A percentile compares a stretch with the other conserved stretches of the same genome.
phyloP scores from a whole-genome alignment of 805 yeast species.

The Saccharomycopsis fibuligera region DNA sequence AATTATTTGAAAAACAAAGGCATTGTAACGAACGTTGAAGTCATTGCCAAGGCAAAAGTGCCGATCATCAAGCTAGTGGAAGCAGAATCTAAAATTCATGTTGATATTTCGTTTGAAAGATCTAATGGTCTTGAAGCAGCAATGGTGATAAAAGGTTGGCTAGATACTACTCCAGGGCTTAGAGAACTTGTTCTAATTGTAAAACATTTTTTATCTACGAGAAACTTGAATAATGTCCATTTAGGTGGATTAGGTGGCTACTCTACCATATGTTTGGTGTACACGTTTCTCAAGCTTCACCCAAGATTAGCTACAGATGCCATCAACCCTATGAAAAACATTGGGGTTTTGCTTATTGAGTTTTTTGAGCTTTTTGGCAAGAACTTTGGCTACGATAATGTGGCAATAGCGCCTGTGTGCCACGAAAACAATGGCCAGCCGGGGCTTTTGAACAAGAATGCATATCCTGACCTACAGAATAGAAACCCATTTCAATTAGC shows the following conservation, averaged over 20 bases:
- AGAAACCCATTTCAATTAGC: slow-evolving; percentile 59
- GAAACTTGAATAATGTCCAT: slow-evolving; percentile 79
- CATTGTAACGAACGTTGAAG: slow-evolving; percentile 70
- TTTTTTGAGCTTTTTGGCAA: slow-evolving; percentile 90
- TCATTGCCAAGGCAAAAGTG: slow-evolving; percentile 83
- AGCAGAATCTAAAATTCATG: slow-evolving; percentile 58
- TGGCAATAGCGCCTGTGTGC: slow-evolving; percentile 55
- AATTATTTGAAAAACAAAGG: slow-evolving; percentile 55
- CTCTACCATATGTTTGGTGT: slow-evolving; percentile 81
- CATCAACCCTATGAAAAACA: slow-evolving; percentile 62
- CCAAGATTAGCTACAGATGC: slow-evolving; percentile 66
- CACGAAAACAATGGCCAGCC: slow-evolving; percentile 47
- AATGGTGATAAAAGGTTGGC: slow-evolving; percentile 68
- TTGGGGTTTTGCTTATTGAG: slow-evolving; percentile 83
- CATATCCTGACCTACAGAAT: slow-evolving; percentile 44
- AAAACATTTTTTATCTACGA: slow-evolving; percentile 75
- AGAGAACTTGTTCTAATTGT: slow-evolving; percentile 76
- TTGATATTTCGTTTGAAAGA: slow-evolving; percentile 88
- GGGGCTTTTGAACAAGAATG: slow-evolving; percentile 52
- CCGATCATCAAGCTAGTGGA: slow-evolving; percentile 93
- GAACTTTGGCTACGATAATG: slow-evolving; percentile 77
- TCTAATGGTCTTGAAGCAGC: slow-evolving; percentile 82
- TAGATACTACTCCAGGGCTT: slow-evolving; percentile 64
- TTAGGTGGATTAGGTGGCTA: slow-evolving; percentile 95
- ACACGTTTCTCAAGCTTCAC: slow-evolving; percentile 71